Evolutionary conservation across 306 rosid genomes (phyloP), one percentile per base, ranked within the genome.

Genomic region (Echinosophora koreensis): DNA sequence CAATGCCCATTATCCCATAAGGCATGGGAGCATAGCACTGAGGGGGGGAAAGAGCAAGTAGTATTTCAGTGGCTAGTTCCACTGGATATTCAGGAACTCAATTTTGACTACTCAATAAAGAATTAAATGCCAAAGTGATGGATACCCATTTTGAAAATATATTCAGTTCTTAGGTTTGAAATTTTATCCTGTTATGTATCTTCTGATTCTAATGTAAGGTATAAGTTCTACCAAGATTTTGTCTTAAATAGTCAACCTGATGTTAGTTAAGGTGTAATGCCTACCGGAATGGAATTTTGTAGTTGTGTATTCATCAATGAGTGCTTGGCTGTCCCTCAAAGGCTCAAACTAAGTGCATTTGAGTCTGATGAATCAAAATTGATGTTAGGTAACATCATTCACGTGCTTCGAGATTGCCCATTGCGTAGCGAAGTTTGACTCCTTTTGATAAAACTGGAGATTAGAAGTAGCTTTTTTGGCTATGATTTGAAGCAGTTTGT

Each of bases 111-210:
- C 64, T 37, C 17, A 12, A 35, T 38, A 30, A 22, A 22, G 32
- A 46, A 16, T 46, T 55, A 27, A 22, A 77, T 46, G 50, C 44
- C 37, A 16, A 34, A 17, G 52, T 59, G 37, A 65, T 51, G 58
- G 16, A 30, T 51, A 13, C 50, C 47, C 18, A 17, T 49, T 64
- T 46, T 2, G 15, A 7, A 54, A 56, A 3, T n/a, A 28, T 42
- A 30, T 57, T 70, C 11, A 2, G 16, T 55, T 50, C 39, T 22
- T 76, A 15, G 50, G 51, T 67, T 15, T 68, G 81, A 60, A 66
- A 77, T 16, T 77, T 30, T 55, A 77, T 30, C 12, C 7, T 22
- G 44, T 5, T 42, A 14, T 44, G 38, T 46, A 67, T 44, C 49
- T 42, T 57, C 30, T 32, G 39, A 55, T 32, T 47, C 27, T 59